Evolutionary conservation across 2,329 filamentous ascomycete species (phyloP).

Genomic region (Venturia aucupariae): DNA sequence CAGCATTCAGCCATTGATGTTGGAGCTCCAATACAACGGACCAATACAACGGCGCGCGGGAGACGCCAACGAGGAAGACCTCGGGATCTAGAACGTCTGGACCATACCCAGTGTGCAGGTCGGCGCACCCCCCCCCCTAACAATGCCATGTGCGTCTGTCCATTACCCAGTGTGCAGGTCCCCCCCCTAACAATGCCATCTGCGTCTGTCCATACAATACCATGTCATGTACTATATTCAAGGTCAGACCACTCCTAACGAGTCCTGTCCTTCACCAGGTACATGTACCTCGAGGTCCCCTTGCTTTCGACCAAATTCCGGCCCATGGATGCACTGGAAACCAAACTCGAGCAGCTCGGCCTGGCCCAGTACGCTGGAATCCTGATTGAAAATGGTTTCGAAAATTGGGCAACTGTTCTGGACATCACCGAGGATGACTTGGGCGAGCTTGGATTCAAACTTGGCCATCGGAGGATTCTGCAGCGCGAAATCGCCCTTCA

Average conservation of each 20-base stretch:
- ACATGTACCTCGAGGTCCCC: neutral
- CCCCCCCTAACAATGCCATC: neutral
- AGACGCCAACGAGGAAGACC: too few species aligned
- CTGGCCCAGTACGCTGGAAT: slow-evolving; percentile 12
- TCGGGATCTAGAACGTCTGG: too few species aligned
- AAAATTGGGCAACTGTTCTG: slow-evolving; percentile 16
- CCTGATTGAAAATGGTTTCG: slow-evolving; percentile 17
- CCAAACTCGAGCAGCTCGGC: slow-evolving; percentile 4
- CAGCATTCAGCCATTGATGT: too few species aligned
- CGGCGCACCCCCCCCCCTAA: too few species aligned
- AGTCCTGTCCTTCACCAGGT: neutral
- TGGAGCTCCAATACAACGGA: too few species aligned
- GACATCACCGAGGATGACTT: slow-evolving; percentile 18
- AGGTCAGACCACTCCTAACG: neutral
- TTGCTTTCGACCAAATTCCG: neutral
- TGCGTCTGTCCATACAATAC: neutral
- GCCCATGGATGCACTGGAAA: neutral
- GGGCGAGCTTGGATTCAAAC: slow-evolving; percentile 15
- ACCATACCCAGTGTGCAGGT: too few species aligned
- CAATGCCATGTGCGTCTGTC: too few species aligned
- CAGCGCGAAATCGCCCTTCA: slow-evolving; percentile 15
- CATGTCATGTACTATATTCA: neutral
- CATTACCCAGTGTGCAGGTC: too few species aligned
- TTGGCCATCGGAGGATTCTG: slow-evolving; percentile 17
- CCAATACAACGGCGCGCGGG: too few species aligned